A percentile compares a stretch with the other conserved stretches of the same genome.
Evolutionary conservation across 2,329 filamentous ascomycete species (phyloP).

Genomic region (Dactylellina drechsleri): DNA sequence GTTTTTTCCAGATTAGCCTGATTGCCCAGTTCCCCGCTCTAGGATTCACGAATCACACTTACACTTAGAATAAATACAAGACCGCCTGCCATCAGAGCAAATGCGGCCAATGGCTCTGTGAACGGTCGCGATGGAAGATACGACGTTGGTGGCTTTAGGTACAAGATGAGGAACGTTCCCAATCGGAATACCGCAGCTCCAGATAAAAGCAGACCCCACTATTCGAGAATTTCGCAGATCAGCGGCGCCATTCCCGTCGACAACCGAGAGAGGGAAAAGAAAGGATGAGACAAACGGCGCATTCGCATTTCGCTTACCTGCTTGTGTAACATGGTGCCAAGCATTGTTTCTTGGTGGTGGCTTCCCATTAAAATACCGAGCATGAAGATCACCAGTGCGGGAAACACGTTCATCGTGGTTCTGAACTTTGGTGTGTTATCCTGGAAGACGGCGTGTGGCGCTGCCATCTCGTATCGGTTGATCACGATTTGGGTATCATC

Average conservation of each 20-base stretch:
- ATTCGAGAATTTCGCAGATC: constrained; percentile 29
- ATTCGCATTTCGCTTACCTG: constrained; percentile 61
- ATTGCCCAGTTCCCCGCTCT: too few relatives aligned
- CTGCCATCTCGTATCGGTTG: constrained; percentile 58
- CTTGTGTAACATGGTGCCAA: constrained; percentile 89
- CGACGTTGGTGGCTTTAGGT: constrained; percentile 81
- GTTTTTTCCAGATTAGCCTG: too few relatives aligned
- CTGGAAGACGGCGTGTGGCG: constrained; percentile 62
- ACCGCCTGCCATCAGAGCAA: constrained; percentile 87
- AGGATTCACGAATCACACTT: constrained; percentile 63
- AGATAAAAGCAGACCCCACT: constrained; percentile 88
- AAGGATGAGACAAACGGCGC: constrained; percentile 9
- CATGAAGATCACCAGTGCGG: constrained; percentile 83
- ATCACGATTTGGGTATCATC: constrained; percentile 47
- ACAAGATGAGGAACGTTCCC: constrained; percentile 82
- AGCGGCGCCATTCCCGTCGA: constrained; percentile 34
- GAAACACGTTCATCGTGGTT: constrained; percentile 70
- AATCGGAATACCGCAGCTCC: constrained; percentile 81
- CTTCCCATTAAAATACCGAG: constrained; percentile 95
- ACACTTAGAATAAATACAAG: constrained; percentile 92
- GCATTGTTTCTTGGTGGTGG: constrained; percentile 83
- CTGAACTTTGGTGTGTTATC: constrained; percentile 68
- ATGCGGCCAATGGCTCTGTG: constrained; percentile 85
- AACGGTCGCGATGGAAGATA: constrained; percentile 84
- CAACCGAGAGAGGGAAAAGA: constrained; percentile 26